A percentile compares a stretch with the other conserved stretches of the same genome.
phyloP scores from a whole-genome alignment of 257 asterid genomes.

The Solanum tarijense region DNA sequence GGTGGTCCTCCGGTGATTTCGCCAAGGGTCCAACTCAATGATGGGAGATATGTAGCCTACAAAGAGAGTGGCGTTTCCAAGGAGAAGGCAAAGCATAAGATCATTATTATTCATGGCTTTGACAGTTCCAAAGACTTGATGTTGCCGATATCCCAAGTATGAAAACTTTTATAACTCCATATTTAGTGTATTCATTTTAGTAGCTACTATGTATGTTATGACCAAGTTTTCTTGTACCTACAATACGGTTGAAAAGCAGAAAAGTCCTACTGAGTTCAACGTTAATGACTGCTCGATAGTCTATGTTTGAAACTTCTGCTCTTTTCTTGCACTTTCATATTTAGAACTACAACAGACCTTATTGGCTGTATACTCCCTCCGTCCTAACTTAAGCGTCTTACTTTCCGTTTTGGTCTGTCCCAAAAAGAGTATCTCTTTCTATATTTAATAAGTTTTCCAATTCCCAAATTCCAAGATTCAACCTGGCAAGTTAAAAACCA shows the following conservation, averaged over 20 bases:
- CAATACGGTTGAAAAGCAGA: background rate
- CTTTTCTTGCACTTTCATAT: background rate
- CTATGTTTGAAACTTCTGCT: background rate
- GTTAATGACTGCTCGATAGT: background rate
- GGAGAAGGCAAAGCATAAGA: slow-evolving; percentile 53
- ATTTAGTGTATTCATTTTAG: background rate
- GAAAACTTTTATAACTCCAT: slow-evolving; percentile 3
- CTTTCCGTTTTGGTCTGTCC: background rate
- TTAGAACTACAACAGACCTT: background rate
- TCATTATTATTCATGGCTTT: slow-evolving; percentile 58
- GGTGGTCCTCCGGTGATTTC: slow-evolving; percentile 76
- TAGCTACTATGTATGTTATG: background rate
- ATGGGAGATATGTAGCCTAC: slow-evolving; percentile 76
- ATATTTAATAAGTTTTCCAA: background rate
- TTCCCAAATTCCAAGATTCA: background rate
- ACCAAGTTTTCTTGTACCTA: background rate
- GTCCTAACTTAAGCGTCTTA: background rate
- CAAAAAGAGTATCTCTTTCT: background rate
- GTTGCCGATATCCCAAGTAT: slow-evolving; percentile 48
- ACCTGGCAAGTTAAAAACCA: too few relatives aligned
- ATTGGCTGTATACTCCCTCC: too few relatives aligned
- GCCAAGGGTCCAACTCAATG: slow-evolving; percentile 49
- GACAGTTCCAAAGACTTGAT: slow-evolving; percentile 48
- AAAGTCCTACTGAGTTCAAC: background rate
- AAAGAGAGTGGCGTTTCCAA: slow-evolving; percentile 55